A percentile compares a stretch with the other conserved stretches of the same genome.
Conservation (phyloP, 2,329 filamentous ascomycete species). For the Pyrenochaeta sp. region DNA sequence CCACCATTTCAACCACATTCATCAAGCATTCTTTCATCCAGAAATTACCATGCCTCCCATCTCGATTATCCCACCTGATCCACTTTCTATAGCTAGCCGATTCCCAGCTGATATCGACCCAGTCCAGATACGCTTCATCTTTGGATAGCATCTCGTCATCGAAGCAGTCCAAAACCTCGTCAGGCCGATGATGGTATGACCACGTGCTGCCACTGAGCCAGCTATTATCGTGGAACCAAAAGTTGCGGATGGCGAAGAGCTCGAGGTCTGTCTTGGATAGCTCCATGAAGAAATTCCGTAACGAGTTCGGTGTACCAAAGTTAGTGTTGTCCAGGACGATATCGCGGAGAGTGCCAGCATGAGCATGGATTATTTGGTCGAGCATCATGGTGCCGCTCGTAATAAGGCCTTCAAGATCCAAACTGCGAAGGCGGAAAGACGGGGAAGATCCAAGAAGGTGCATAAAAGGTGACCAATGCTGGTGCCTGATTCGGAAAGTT, state of each 20-base stretch:
- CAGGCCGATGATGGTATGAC: background rate
- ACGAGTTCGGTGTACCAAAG: constrained; percentile 8
- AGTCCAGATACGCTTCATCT: background rate
- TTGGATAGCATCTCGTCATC: background rate
- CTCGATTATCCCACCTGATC: background rate
- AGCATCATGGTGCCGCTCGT: constrained; percentile 9
- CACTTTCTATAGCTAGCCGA: background rate
- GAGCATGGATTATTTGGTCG: constrained; percentile 4
- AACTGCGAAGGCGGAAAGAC: constrained; percentile 7
- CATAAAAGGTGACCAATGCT: constrained; percentile 6
- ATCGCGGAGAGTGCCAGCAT: constrained; percentile 1
- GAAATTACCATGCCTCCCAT: background rate
- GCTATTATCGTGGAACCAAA: background rate
- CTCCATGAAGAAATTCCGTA: constrained; percentile 8
- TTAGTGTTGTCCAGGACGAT: constrained; percentile 7
- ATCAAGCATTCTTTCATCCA: constrained; percentile 4
- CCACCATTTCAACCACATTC: background rate
- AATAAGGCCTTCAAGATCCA: constrained; percentile 12
- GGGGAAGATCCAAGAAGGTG: constrained; percentile 2
- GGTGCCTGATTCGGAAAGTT: background rate
- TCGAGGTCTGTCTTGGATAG: constrained; percentile 4
- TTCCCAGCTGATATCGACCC: constrained; percentile 3
- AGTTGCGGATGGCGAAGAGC: background rate
- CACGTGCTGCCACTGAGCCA: background rate
- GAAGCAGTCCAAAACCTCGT: background rate